phyloP scores from a whole-genome alignment of 495 filamentous ascomycete genomes.

The Podospora pseudopauciseta region DNA sequence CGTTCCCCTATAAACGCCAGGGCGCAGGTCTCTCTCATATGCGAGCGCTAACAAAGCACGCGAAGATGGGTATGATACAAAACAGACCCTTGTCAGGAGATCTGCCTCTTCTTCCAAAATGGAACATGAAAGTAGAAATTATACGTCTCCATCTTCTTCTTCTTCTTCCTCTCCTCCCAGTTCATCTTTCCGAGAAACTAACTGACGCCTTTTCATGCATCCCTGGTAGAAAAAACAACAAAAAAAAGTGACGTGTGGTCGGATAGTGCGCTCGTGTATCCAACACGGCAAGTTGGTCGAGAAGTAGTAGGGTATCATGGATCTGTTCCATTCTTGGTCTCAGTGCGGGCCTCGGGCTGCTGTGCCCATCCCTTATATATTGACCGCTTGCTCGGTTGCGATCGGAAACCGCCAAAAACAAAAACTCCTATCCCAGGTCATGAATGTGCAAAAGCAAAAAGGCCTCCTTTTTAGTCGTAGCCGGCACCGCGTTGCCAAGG shows the following conservation, averaged over 20 bases:
- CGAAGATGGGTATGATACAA: not conserved
- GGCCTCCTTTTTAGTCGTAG: constrained; percentile 38
- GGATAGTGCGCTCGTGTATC: constrained; percentile 3
- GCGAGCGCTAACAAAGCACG: not conserved
- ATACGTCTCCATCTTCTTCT: not conserved
- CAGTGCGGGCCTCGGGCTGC: not conserved
- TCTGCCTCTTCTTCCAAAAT: not conserved
- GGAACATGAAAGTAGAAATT: not conserved
- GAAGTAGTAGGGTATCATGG: constrained; percentile 1
- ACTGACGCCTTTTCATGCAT: not conserved
- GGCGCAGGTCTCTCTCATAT: not conserved
- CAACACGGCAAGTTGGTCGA: constrained; percentile 4
- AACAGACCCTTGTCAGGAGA: not conserved
- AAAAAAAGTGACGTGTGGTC: not conserved
- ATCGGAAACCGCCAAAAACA: not conserved
- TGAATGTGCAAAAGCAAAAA: constrained; percentile 6
- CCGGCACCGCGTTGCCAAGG: constrained; percentile 56
- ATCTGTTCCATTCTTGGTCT: not conserved
- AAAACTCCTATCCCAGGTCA: constrained; percentile 15
- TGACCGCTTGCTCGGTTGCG: not conserved
- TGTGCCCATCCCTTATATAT: not conserved
- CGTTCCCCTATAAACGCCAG: not conserved
- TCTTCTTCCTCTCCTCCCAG: not conserved
- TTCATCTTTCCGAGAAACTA: not conserved
- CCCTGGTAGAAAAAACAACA: not conserved